Conservation (phyloP, 2,329 filamentous ascomycete genomes). For the Chaetomiaceae sp. region DNA sequence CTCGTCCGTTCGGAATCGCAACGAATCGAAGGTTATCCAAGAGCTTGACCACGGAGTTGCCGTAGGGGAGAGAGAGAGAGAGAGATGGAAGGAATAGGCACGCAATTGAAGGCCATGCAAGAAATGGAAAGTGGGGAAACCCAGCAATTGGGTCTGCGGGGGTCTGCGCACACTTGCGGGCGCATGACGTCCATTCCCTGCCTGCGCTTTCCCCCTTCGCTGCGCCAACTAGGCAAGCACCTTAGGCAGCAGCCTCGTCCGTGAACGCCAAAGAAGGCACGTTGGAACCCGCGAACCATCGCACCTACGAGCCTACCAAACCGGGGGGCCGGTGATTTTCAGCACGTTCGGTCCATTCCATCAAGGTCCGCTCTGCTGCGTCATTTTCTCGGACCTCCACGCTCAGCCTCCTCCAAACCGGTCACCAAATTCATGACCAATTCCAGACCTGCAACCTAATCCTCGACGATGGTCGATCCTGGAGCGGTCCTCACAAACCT, state of each 20-base stretch:
- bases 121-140: not conserved
- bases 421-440: not conserved
- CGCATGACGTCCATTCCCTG: not conserved
- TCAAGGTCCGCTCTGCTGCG: not conserved
- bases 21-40: constrained; percentile 9
- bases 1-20: constrained; percentile 1
- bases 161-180: not conserved
- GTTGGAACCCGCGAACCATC: not conserved
- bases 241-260: constrained; percentile 11
- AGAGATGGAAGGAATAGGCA: no score
- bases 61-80: constrained; percentile 13
- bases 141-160: not conserved
- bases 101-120: not conserved
- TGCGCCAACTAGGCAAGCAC: constrained; percentile 1
- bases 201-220: not conserved
- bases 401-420: not conserved
- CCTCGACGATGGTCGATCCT: not conserved
- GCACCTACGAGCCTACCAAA: not conserved
- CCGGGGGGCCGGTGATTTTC: not conserved
- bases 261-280: not conserved
- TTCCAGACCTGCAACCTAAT: not conserved
- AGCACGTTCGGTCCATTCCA: not conserved
- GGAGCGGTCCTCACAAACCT: not conserved
- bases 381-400: not conserved
- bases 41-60: constrained; percentile 16